phyloP scores from a whole-genome alignment of 805 yeast genomes.

The Pichia cephalocereana region DNA sequence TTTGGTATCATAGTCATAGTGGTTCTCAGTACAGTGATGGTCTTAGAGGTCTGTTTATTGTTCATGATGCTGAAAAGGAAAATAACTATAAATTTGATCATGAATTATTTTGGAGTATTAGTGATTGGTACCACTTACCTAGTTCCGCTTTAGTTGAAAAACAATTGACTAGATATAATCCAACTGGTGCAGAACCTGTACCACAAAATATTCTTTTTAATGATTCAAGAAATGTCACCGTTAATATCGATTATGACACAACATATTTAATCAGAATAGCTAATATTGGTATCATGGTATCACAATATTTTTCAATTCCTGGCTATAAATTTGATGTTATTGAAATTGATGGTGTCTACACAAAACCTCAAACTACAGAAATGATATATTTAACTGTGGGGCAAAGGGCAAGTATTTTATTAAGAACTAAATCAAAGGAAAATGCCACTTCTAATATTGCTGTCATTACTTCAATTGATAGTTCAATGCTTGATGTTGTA shows the following conservation, averaged over 20 bases:
- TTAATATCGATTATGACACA: slow-evolving; percentile 47
- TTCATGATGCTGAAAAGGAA: slow-evolving; percentile 42
- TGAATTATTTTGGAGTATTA: slow-evolving; percentile 45
- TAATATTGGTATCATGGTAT: slow-evolving; percentile 64
- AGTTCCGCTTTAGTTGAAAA: slow-evolving; percentile 36
- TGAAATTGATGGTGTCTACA: slow-evolving; percentile 67
- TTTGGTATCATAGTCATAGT: slow-evolving; percentile 77
- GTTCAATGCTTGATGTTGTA: slow-evolving; percentile 58
- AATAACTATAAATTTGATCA: slow-evolving; percentile 54
- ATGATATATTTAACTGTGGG: slow-evolving; percentile 65
- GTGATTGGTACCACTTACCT: slow-evolving; percentile 57
- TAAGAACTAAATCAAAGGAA: slow-evolving; percentile 39
- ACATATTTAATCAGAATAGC: slow-evolving; percentile 58
- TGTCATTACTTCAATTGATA: slow-evolving; percentile 53
- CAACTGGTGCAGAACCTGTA: slow-evolving; percentile 80
- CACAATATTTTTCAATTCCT: slow-evolving; percentile 60
- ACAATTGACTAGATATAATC: slow-evolving; percentile 59
- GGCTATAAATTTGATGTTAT: slow-evolving; percentile 65
- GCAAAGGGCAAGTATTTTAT: slow-evolving; percentile 67
- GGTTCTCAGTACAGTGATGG: slow-evolving; percentile 79
- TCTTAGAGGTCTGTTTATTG: slow-evolving; percentile 55
- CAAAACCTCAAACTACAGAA: slow-evolving; percentile 46
- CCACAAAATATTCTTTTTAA: slow-evolving; percentile 61
- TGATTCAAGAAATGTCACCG: slow-evolving; percentile 49
- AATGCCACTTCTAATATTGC: slow-evolving; percentile 41